Evolutionary conservation across 495 filamentous ascomycete genomes (phyloP), one percentile per base, ranked within the genome.

Genomic region (Aspergillus incahuasiensis): DNA sequence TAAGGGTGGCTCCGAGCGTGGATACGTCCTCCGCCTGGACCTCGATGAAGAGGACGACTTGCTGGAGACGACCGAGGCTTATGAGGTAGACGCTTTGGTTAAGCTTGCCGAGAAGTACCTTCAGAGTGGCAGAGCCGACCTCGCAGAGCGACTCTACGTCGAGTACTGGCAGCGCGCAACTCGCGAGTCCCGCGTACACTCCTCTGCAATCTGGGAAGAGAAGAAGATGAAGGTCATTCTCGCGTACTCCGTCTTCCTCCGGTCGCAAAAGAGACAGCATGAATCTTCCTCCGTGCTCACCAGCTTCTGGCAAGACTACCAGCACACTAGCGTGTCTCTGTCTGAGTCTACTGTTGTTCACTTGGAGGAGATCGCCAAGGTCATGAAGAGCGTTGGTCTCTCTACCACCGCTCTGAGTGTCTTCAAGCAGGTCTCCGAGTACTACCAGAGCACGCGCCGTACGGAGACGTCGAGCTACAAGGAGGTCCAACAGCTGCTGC

Each of bases 91-190:
- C 18, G 32, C 50, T 9, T 21, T 58, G 28, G 49, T 64, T n/a
- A 44, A 55, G 30, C 28, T 32, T 15, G 62, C 64, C 1, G 62
- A 62, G 22, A 49, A 62, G 24, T 68, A 69, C 49, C 35, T 55
- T 15, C 58, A 65, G 0, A 60, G 68, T 20, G 63, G 68, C 30
- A 59, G 58, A 16, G 32, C 67, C 9, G 30, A 53, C 16, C 48
- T 66, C 28, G 70, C 70, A 0, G 72, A 74, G 55, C 63, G 66
- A 11, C 57, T 60, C 7, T 74, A 72, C 44, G 64, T 73, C 48
- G 70, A 74, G 52, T 66, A 68, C 34, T 74, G 72, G 72, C 70
- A 73, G 52, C 70, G 60, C 0, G 60, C 66, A 18, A 70, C 58
- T 48, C 60, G 50, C 25, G 68, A 72, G 43, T 63, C 52, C 24